phyloP scores from a whole-genome alignment of 306 rosid species.

The Dicorynia guianensis region DNA sequence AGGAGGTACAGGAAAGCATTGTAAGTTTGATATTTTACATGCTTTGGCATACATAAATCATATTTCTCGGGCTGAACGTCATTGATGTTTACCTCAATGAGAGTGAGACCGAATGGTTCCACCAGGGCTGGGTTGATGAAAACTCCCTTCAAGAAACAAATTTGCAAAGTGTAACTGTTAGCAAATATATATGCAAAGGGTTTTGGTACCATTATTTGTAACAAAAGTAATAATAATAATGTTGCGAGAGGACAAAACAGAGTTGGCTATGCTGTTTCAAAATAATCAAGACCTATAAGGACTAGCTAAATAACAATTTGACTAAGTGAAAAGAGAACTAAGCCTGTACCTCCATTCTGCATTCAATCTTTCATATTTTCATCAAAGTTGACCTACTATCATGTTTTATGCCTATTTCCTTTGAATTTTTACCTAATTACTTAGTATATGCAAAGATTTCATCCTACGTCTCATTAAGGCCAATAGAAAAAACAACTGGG shows the following conservation, averaged over 20 bases:
- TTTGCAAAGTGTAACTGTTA: constrained; percentile 28
- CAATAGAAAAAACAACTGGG: constrained; percentile 5
- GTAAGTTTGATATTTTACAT: constrained; percentile 14
- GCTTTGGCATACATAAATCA: neutral
- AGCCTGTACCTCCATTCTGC: neutral
- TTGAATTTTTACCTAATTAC: neutral
- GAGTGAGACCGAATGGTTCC: constrained; percentile 89
- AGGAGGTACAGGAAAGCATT: constrained; percentile 12
- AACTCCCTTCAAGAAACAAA: constrained; percentile 72
- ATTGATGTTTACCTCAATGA: constrained; percentile 66
- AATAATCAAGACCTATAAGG: neutral
- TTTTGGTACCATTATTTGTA: too few relatives aligned
- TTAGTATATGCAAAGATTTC: neutral
- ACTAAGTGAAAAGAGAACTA: neutral
- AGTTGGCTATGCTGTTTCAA: neutral
- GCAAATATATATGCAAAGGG: neutral
- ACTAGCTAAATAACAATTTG: neutral
- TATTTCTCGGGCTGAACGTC: neutral
- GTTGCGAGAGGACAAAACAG: constrained; percentile 29
- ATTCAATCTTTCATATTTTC: neutral
- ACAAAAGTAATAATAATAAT: neutral
- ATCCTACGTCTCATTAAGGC: neutral
- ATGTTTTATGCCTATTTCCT: neutral
- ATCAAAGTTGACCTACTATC: constrained; percentile 7
- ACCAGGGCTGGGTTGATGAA: constrained; percentile 89